Evolutionary conservation across 2,329 filamentous ascomycete species (phyloP), one percentile per base, ranked within the genome.

Genomic region (Colletotrichum higginsianum): DNA sequence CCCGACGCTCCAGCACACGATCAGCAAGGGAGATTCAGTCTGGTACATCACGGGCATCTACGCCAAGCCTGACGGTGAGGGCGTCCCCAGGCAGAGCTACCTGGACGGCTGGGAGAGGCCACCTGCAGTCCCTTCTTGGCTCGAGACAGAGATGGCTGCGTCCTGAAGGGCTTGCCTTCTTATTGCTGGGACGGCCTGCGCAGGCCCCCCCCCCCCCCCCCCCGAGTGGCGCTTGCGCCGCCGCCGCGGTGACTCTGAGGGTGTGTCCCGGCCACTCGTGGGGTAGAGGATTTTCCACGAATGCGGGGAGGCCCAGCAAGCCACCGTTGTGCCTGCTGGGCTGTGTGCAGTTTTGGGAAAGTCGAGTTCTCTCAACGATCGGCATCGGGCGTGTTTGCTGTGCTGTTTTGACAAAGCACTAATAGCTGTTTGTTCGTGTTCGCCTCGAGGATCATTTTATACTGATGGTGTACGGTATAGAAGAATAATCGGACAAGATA

Each of bases 41-140:
- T 94, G 91, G 91, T 93, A 93, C 78, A 86, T 92, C 4, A 91
- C 90, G 13, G 93, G 87, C 4, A 88, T 95, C 40, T 95, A 92
- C 82, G 93, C 91, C 21, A 86, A 93, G 80, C 92, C 92, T 0
- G 83, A 84, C 8, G 86, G 85, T 12, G 82, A 85, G 23, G 85
- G 87, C 26, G 85, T 89, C 1, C 83, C 85, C 75, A 85, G 82
- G 75, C 80, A 83, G 70, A 84, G 79, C 66, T 93, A 90, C 83
- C 83, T 90, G 61, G 82, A 86, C 74, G 88, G 88, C 13, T 94
- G 92, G 92, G 85, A 88, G 55, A 84, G 82, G 72, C 84, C 84
- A 69, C 91, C 91, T 8, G 79, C 75, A 40, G 79, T 93, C 61
- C 91, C 91, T 4, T 81, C 75, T 23, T 93, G 92, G 92, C 79